Conservation (phyloP, 768 basidiomycete genomes). For the Rhizopogon vesiculosus region DNA sequence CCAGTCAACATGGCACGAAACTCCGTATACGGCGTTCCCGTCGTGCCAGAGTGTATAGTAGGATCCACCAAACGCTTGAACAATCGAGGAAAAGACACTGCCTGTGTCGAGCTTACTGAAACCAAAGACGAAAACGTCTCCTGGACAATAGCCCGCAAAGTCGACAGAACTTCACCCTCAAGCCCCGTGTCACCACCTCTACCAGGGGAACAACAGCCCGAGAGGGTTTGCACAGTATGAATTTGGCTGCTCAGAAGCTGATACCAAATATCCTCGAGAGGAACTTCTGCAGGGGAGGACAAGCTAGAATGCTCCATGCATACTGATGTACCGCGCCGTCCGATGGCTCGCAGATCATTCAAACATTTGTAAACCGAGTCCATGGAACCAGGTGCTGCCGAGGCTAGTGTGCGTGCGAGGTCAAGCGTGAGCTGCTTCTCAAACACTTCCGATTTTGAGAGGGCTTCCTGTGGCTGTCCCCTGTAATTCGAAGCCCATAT, state of each 20-base stretch:
- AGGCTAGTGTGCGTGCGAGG: slow-evolving; percentile 36
- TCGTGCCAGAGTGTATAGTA: slow-evolving; percentile 42
- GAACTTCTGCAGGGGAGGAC: slow-evolving; percentile 33
- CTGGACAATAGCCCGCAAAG: slow-evolving; percentile 74
- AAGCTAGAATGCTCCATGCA: slow-evolving; percentile 64
- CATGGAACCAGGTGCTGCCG: slow-evolving; percentile 8
- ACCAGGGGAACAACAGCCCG: slow-evolving; percentile 32
- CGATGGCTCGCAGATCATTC: slow-evolving; percentile 52
- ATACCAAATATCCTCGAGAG: slow-evolving; percentile 88
- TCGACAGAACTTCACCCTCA: slow-evolving; percentile 36
- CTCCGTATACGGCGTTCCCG: slow-evolving; percentile 77
- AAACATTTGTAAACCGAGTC: slow-evolving; percentile 32
- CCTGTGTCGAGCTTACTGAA: slow-evolving; percentile 72
- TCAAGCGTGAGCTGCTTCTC: slow-evolving; percentile 45
- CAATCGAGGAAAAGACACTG: slow-evolving; percentile 85
- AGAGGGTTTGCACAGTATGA: slow-evolving; percentile 67
- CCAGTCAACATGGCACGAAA: slow-evolving; percentile 87
- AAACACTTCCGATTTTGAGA: slow-evolving; percentile 60
- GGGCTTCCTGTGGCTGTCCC: slow-evolving; percentile 59
- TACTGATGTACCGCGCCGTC: slow-evolving; percentile 56
- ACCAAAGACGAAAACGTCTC: slow-evolving; percentile 81
- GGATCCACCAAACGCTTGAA: slow-evolving; percentile 90
- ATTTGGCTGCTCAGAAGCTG: slow-evolving; percentile 80
- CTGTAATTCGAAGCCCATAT: slow-evolving; percentile 74
- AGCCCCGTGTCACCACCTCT: slow-evolving; percentile 12